A percentile compares a stretch with the other conserved stretches of the same genome.
Conservation (phyloP, 768 basidiomycete species). For the Macrolepiota albuminosa region DNA sequence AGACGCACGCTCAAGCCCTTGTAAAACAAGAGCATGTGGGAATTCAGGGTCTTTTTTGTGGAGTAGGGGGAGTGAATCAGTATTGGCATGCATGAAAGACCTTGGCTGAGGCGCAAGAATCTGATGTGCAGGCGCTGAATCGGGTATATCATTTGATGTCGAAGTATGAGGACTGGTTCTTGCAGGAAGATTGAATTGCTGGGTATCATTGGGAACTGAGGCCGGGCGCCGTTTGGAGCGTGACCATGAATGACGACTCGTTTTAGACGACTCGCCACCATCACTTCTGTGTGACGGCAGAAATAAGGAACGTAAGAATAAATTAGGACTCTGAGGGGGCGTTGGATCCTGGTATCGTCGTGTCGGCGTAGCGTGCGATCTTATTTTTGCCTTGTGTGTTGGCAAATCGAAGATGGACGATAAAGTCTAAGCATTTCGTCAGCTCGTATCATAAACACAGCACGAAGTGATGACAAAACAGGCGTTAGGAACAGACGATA, state of each 20-base stretch:
- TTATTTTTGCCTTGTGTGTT: conserved; percentile 53
- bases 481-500: not conserved
- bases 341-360: not conserved
- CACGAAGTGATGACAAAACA: not conserved
- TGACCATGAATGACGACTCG: conserved; percentile 6
- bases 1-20: conserved; percentile 63
- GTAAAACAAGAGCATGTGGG: conserved; percentile 62
- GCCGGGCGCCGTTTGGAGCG: conserved; percentile 22
- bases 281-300: conserved; percentile 5
- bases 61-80: conserved; percentile 26
- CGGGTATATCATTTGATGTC: conserved; percentile 4
- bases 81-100: conserved; percentile 26
- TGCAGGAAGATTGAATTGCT: conserved; percentile 1
- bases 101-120: conserved; percentile 14
- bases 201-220: conserved; percentile 31
- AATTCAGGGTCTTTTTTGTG: conserved; percentile 20
- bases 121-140: conserved; percentile 2
- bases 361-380: conserved; percentile 18
- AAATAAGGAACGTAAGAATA: conserved; percentile 21
- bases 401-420: conserved; percentile 54
- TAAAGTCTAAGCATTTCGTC: conserved; percentile 41
- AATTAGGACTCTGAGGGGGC: conserved; percentile 6
- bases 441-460: not conserved
- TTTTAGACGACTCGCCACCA: conserved; percentile 6
- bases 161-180: not conserved